Conservation (phyloP, 2,329 filamentous ascomycete genomes). For the Penicillium sp. region DNA sequence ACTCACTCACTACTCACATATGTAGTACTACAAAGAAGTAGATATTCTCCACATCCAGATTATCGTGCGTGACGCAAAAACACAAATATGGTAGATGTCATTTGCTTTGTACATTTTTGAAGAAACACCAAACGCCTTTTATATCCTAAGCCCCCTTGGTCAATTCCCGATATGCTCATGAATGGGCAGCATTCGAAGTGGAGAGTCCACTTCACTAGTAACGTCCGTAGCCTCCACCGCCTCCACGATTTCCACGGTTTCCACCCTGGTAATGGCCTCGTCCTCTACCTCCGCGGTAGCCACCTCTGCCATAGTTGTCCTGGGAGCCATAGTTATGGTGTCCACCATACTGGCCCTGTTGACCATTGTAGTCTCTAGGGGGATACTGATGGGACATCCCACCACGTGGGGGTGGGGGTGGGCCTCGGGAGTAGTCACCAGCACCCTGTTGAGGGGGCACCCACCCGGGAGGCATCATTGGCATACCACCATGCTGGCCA, state of each 20-base stretch:
- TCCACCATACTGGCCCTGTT: conserved; percentile 27
- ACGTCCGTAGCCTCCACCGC: conserved; percentile 34
- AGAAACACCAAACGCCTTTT: background rate
- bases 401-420: conserved; percentile 42
- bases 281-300: conserved; percentile 24
- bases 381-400: conserved; percentile 23
- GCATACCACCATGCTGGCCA: conserved; percentile 11
- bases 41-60: background rate
- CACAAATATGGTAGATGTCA: background rate
- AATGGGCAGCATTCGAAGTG: background rate
- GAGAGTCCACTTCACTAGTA: conserved; percentile 27
- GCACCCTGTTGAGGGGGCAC: conserved; percentile 32
- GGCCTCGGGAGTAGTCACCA: conserved; percentile 36
- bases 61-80: background rate
- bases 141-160: background rate
- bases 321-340: conserved; percentile 19
- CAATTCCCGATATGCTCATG: background rate
- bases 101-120: conserved; percentile 1
- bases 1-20: background rate
- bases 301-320: conserved; percentile 24
- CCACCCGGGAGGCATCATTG: conserved; percentile 37
- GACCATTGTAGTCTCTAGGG: conserved; percentile 22
- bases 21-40: background rate
- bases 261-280: conserved; percentile 31
- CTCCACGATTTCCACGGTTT: conserved; percentile 11